Evolutionary conservation across 331 rosid genomes (phyloP).

Genomic region (Acacia concinna): DNA sequence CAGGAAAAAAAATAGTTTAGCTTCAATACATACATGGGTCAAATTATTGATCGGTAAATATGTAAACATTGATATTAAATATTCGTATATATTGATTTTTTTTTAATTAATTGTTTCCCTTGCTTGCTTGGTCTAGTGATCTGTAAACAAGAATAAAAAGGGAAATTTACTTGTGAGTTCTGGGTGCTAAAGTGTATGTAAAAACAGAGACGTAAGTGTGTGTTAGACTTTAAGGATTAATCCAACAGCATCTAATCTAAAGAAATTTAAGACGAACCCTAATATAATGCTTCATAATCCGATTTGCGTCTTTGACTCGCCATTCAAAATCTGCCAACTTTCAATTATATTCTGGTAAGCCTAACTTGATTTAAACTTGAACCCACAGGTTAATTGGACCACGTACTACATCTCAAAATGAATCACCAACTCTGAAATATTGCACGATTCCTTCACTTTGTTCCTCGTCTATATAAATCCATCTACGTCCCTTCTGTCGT

Average conservation of each 20-base stretch:
- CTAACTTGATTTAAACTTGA: neutral
- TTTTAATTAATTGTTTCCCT: neutral
- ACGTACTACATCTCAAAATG: neutral
- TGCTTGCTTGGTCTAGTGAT: neutral
- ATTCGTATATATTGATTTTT: neutral
- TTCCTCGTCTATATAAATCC: neutral
- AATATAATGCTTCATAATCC: constrained; percentile 5
- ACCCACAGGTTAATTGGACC: neutral
- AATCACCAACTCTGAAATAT: neutral
- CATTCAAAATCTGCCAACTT: constrained; percentile 5
- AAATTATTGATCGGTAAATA: neutral
- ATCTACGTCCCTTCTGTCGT: neutral
- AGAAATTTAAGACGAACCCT: neutral
- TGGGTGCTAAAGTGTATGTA: too few species aligned
- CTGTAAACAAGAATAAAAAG: neutral
- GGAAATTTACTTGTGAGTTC: neutral
- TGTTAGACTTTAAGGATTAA: neutral
- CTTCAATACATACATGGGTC: neutral
- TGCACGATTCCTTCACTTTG: neutral
- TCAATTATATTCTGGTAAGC: neutral
- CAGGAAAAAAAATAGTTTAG: too few species aligned
- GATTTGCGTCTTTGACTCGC: constrained; percentile 25
- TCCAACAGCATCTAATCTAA: neutral
- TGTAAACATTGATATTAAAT: neutral
- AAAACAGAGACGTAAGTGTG: neutral